Conservation (phyloP, 2,329 filamentous ascomycete genomes). For the Stenocarpella maydis region DNA sequence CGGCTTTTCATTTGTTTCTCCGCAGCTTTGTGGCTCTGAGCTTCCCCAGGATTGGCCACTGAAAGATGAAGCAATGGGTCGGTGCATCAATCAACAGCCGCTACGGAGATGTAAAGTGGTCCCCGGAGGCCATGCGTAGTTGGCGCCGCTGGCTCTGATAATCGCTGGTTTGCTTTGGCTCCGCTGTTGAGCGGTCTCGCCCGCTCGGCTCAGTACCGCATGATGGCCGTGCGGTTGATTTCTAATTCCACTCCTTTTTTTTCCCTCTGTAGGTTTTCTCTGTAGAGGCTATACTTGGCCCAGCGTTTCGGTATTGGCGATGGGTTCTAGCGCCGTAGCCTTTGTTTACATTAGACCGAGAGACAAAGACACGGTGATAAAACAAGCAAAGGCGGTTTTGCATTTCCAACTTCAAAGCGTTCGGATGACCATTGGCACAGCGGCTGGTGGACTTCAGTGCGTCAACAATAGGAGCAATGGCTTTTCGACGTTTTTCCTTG, state of each 20-base stretch:
- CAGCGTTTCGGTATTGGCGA: background rate
- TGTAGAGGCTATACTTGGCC: background rate
- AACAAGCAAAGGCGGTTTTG: background rate
- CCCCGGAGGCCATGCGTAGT: background rate
- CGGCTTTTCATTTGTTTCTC: too few relatives aligned
- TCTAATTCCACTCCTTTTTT: background rate
- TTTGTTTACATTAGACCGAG: background rate
- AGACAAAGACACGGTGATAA: background rate
- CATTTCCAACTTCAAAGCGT: background rate
- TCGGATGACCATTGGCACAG: background rate
- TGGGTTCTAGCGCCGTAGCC: background rate
- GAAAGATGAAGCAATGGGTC: too few relatives aligned
- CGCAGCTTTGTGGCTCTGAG: too few relatives aligned
- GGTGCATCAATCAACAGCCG: too few relatives aligned
- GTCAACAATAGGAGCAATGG: background rate
- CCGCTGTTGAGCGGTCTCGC: background rate
- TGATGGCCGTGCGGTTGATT: too few relatives aligned
- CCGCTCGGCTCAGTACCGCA: background rate
- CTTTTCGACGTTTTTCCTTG: too few relatives aligned
- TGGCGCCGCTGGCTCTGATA: background rate
- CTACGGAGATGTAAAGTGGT: background rate
- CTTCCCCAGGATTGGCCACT: too few relatives aligned
- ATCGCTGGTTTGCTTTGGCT: background rate
- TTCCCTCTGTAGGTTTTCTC: too few relatives aligned
- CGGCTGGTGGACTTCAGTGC: background rate